Conservation (phyloP, 176 grass and related monocot species). For the Dendrocalamus sinicus region DNA sequence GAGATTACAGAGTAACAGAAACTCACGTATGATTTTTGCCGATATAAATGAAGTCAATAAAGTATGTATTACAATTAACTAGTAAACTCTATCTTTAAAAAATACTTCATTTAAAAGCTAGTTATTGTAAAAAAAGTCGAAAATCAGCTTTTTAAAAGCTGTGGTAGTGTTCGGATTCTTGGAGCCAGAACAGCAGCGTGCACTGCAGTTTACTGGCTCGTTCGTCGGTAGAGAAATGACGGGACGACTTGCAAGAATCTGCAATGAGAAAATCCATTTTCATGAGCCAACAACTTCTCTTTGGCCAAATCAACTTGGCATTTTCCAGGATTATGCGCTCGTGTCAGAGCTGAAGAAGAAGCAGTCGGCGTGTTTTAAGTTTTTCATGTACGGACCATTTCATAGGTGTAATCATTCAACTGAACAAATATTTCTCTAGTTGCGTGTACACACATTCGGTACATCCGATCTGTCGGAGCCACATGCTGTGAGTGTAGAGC, state of each 20-base stretch:
- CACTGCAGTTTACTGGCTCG: background rate
- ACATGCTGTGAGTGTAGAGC: background rate
- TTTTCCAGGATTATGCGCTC: background rate
- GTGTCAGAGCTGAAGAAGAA: background rate
- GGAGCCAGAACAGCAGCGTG: background rate
- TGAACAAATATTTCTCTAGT: background rate
- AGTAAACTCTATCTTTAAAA: too few species aligned
- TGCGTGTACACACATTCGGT: background rate
- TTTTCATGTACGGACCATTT: background rate
- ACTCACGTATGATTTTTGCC: too few species aligned
- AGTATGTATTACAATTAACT: too few species aligned
- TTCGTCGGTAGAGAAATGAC: background rate
- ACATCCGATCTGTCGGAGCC: background rate
- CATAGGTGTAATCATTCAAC: background rate
- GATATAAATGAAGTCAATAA: too few species aligned
- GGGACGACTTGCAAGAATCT: background rate
- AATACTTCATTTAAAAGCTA: too few species aligned
- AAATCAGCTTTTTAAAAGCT: too few species aligned
- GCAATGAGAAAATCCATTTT: slow-evolving; percentile 32
- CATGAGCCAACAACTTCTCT: too few species aligned
- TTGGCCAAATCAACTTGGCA: background rate
- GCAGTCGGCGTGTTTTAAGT: background rate
- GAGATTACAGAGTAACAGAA: too few species aligned
- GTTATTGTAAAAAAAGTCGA: too few species aligned
- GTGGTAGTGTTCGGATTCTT: background rate